Conservation (phyloP, 2,329 filamentous ascomycete species). For the Sclerotinia minor region DNA sequence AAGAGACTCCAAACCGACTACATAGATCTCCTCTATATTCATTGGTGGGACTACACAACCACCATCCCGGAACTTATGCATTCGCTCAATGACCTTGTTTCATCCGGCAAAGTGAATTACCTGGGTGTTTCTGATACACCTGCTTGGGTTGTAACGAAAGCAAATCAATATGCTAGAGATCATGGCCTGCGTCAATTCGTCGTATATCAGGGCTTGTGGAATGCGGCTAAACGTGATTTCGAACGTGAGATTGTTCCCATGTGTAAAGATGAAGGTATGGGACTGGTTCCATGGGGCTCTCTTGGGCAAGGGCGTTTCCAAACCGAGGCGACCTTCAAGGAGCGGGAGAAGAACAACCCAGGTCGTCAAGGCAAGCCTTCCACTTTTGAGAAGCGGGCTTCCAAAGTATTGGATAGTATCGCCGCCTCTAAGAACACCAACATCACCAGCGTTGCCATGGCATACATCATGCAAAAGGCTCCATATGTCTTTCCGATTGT, state of each 20-base stretch:
- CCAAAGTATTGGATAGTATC: background rate
- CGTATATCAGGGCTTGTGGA: conserved; percentile 57
- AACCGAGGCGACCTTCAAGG: background rate
- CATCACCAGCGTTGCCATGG: conserved; percentile 54
- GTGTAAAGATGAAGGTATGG: conserved; percentile 46
- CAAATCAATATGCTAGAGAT: conserved; percentile 52
- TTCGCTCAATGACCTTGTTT: conserved; percentile 57
- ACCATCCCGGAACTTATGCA: conserved; percentile 59
- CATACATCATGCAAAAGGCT: conserved; percentile 57
- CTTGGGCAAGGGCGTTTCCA: background rate
- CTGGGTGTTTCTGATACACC: conserved; percentile 52
- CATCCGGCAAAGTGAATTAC: conserved; percentile 56
- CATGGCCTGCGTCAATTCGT: conserved; percentile 56
- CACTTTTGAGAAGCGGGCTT: background rate
- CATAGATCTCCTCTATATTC: conserved; percentile 60
- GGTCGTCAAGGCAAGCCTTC: conserved; percentile 1
- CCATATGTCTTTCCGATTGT: conserved; percentile 59
- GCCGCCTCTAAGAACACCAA: conserved; percentile 39
- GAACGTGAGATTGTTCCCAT: conserved; percentile 47
- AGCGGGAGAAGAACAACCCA: background rate
- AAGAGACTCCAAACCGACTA: conserved; percentile 55
- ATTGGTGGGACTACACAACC: conserved; percentile 53
- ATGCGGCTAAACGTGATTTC: conserved; percentile 57
- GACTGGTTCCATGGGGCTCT: conserved; percentile 41
- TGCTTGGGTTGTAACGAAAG: conserved; percentile 48